Evolutionary conservation across 2,329 filamentous ascomycete species (phyloP).

Genomic region (Calonectria honghensis): DNA sequence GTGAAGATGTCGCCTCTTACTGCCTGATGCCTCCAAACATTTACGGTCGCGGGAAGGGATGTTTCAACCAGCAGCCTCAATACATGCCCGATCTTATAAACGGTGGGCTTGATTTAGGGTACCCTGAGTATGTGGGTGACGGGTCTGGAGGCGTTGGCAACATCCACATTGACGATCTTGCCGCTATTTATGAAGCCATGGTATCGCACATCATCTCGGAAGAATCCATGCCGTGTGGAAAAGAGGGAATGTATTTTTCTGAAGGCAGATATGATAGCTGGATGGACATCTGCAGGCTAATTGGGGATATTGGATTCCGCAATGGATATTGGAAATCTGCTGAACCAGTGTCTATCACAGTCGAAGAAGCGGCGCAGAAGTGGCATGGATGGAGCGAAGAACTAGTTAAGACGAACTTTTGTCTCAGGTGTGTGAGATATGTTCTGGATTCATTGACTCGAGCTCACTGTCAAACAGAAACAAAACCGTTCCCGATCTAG

Average conservation of each 20-base stretch:
- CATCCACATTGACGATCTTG: constrained; percentile 34
- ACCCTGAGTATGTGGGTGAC: neutral
- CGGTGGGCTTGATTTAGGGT: neutral
- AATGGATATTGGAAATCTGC: constrained; percentile 5
- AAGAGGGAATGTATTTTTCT: constrained; percentile 30
- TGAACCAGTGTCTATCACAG: constrained; percentile 21
- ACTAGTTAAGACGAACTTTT: constrained; percentile 23
- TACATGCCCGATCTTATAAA: constrained; percentile 22
- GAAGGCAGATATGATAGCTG: constrained; percentile 38
- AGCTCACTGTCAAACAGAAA: constrained; percentile 21
- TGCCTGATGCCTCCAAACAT: constrained; percentile 32
- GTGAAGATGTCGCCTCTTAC: constrained; percentile 26
- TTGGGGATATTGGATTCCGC: constrained; percentile 28
- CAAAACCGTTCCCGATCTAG: constrained; percentile 10
- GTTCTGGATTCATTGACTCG: neutral
- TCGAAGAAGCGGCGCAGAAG: constrained; percentile 21
- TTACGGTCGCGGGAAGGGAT: constrained; percentile 25
- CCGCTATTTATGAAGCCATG: constrained; percentile 38
- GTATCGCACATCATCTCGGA: constrained; percentile 6
- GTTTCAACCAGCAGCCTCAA: constrained; percentile 21
- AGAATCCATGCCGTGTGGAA: neutral
- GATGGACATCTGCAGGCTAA: constrained; percentile 15
- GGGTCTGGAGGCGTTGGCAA: constrained; percentile 11
- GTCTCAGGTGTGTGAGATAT: constrained; percentile 21
- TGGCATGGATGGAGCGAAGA: constrained; percentile 28